These are phyloP conservation scores for Euphorbia tirucalli DNA, from an alignment of 345 rosid species.

Conservation along the genomic window DNA sequence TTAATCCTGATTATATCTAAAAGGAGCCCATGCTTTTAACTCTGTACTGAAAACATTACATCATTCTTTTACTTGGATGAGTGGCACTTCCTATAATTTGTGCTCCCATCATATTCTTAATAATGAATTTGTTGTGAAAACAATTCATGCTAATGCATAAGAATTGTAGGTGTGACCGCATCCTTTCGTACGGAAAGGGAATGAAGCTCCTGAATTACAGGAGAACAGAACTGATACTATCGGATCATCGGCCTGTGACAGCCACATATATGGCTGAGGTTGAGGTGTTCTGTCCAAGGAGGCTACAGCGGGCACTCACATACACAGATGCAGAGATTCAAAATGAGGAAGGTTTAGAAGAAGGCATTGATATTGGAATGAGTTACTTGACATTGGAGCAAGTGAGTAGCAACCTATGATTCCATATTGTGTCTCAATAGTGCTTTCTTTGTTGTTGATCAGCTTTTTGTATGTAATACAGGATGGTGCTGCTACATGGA, in stretches of 20 bases:
- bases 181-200: slow-evolving; percentile 78
- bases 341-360: slow-evolving; percentile 36
- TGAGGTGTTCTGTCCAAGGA: slow-evolving; percentile 71
- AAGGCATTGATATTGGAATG: slow-evolving; percentile 32
- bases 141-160: not conserved
- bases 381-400: slow-evolving; percentile 29
- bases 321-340: slow-evolving; percentile 85
- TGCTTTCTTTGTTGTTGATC: not conserved
- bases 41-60: too few species aligned
- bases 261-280: slow-evolving; percentile 81
- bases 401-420: slow-evolving; percentile 29
- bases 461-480: slow-evolving; percentile 19
- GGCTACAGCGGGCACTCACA: slow-evolving; percentile 83
- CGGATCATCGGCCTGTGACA: slow-evolving; percentile 95
- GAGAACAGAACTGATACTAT: slow-evolving; percentile 64
- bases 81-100: too few species aligned
- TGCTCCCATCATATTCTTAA: too few species aligned
- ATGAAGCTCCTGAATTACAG: slow-evolving; percentile 66
- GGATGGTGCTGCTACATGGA: slow-evolving; percentile 14
- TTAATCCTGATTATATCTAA: too few species aligned
- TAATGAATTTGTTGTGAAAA: too few species aligned
- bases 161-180: slow-evolving; percentile 78
- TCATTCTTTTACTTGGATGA: too few species aligned
- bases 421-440: not conserved
- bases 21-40: too few species aligned